Evolutionary conservation across 768 basidiomycete species (phyloP), one percentile per base, ranked within the genome.

Genomic region (Imleria badia): DNA sequence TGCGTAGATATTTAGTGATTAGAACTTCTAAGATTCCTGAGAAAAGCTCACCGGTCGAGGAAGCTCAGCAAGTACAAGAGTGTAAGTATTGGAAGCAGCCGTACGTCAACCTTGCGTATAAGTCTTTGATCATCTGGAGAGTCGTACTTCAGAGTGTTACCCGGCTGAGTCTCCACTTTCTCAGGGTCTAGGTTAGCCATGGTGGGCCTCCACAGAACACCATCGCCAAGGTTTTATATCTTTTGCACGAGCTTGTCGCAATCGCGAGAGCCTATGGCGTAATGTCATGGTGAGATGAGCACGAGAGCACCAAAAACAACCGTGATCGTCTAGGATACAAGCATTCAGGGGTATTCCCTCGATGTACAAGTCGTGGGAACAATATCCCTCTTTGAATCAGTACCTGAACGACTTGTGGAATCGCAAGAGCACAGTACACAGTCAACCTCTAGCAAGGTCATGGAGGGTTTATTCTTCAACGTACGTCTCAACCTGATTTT

Each of bases 401-500:
- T 17, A 34, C 10, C 44, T 13, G 14, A 46, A 39, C 52, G 26
- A 26, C n/a, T n/a, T n/a, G 9, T 15, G 43, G 33, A 39, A 23
- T 33, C 17, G 19, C n/a, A n/a, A n/a, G n/a, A n/a, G n/a, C n/a
- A n/a, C n/a, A n/a, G n/a, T n/a, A n/a, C n/a, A 40, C 57, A 33
- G 30, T 52, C 55, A 53, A 55, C 45, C 38, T 52, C 42, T 40
- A 14, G 38, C 49, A 48, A 58, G 39, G 39, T 43, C 61, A 94
- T 94, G 92, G 91, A 94, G 76, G 91, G 88, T 52, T 75, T 94
- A 53, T 82, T 94, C 70, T 94, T 91, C 78, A 94, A 94, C 74
- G 92, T 94, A 74, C 60, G 78, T 54, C 51, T 39, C 35, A 20
- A 22, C 41, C 8, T 26, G 11, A 29, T 48, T 11, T 22, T 15